These are phyloP conservation scores for Microcos paniculata DNA, from an alignment of 345 rosid species.

Conservation along the genomic window DNA sequence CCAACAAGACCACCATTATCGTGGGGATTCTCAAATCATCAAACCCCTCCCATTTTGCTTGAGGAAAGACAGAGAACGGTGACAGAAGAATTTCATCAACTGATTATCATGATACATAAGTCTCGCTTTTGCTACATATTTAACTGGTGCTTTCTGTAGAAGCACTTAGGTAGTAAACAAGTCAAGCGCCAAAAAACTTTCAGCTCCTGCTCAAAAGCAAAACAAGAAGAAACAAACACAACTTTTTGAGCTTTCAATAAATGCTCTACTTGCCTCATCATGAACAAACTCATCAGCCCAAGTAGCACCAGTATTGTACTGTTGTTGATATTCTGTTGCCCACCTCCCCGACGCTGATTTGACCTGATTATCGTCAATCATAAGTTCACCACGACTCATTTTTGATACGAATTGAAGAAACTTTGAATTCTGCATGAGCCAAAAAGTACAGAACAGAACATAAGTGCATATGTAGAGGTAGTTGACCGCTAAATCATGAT, in stretches of 20 bases:
- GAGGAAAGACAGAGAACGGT: background rate
- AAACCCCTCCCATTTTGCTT: background rate
- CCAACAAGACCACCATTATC: background rate
- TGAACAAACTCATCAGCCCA: slow-evolving; percentile 92
- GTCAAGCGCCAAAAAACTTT: background rate
- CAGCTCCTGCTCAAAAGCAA: background rate
- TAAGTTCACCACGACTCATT: slow-evolving; percentile 99
- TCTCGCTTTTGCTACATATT: background rate
- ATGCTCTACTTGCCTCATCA: slow-evolving; percentile 41
- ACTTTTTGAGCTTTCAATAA: slow-evolving; percentile 17
- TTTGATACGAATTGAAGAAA: slow-evolving; percentile 98
- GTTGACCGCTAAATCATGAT: background rate
- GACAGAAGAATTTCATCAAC: background rate
- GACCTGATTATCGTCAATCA: slow-evolving; percentile 90
- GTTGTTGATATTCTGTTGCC: slow-evolving; percentile 92
- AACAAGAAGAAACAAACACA: background rate
- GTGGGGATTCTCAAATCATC: background rate
- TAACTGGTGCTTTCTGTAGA: slow-evolving; percentile 10
- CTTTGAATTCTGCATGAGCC: slow-evolving; percentile 80
- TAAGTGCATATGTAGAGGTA: background rate
- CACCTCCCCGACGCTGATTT: slow-evolving; percentile 81
- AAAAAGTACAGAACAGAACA: slow-evolving; percentile 11
- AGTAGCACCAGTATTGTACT: slow-evolving; percentile 56
- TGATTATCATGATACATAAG: background rate
- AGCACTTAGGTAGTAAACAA: background rate